phyloP scores from a whole-genome alignment of 2,329 filamentous ascomycete genomes.

The Fusarium acutatum region DNA sequence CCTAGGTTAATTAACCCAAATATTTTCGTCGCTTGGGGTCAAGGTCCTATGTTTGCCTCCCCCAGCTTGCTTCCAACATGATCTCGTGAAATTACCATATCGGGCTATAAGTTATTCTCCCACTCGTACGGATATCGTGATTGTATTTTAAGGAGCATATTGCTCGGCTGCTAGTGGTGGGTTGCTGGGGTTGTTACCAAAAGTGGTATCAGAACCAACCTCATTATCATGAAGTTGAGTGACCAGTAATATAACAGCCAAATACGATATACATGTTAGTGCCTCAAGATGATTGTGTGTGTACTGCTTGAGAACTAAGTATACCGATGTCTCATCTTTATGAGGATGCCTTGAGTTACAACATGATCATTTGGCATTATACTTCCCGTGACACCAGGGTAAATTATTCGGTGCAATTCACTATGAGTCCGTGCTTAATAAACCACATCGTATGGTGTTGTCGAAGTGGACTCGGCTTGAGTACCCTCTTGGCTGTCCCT shows the following conservation, averaged over 20 bases:
- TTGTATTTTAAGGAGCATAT: neutral
- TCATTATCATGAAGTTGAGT: neutral
- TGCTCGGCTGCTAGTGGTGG: neutral
- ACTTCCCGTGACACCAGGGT: neutral
- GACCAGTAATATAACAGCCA: neutral
- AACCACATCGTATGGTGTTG: neutral
- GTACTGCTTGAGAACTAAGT: neutral
- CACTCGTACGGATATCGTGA: neutral
- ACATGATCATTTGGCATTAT: neutral
- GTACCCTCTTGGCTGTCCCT: neutral
- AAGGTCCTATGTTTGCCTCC: neutral
- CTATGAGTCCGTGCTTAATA: neutral
- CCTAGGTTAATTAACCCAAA: neutral
- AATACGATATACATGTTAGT: conserved; percentile 2
- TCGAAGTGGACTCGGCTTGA: neutral
- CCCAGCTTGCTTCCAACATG: neutral
- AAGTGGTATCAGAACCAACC: conserved; percentile 1
- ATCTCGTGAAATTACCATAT: neutral
- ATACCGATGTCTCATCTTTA: neutral
- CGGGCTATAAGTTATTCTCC: neutral
- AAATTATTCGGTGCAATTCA: conserved; percentile 24
- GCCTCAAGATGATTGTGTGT: neutral
- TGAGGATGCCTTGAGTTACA: neutral
- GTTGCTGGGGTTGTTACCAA: neutral
- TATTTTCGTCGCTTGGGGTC: neutral